These are phyloP conservation scores for Saccharomyces kudriavzevii DNA, from an alignment of 805 yeast genomes.

Conservation along the genomic window DNA sequence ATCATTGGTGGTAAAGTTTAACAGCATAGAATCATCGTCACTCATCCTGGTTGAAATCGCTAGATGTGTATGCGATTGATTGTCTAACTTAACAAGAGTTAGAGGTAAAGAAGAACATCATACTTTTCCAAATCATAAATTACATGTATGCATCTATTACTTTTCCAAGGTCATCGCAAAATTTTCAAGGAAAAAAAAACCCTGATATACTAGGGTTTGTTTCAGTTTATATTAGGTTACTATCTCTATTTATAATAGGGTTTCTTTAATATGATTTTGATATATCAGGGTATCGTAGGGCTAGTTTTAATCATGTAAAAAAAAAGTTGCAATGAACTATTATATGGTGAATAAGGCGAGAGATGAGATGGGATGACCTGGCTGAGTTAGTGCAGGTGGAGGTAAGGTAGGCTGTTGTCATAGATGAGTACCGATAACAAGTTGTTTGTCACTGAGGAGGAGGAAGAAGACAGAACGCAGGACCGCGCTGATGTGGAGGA, in stretches of 20 bases:
- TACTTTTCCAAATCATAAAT: neutral
- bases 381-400: neutral
- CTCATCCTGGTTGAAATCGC: conserved; percentile 12
- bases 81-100: neutral
- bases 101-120: neutral
- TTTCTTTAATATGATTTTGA: no score
- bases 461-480: conserved; percentile 17
- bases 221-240: neutral
- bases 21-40: conserved; percentile 39
- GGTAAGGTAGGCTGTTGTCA: neutral
- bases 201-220: neutral
- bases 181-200: neutral
- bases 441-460: conserved; percentile 34
- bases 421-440: conserved; percentile 13
- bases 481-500: neutral
- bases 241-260: neutral
- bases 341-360: neutral
- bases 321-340: neutral
- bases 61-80: neutral
- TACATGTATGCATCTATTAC: neutral
- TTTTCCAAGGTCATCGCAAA: neutral
- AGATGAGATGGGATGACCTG: neutral
- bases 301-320: neutral
- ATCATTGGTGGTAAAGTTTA: conserved; percentile 58
- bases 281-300: no score